phyloP scores from a whole-genome alignment of 805 yeast genomes.

The Candida morakotiae region DNA sequence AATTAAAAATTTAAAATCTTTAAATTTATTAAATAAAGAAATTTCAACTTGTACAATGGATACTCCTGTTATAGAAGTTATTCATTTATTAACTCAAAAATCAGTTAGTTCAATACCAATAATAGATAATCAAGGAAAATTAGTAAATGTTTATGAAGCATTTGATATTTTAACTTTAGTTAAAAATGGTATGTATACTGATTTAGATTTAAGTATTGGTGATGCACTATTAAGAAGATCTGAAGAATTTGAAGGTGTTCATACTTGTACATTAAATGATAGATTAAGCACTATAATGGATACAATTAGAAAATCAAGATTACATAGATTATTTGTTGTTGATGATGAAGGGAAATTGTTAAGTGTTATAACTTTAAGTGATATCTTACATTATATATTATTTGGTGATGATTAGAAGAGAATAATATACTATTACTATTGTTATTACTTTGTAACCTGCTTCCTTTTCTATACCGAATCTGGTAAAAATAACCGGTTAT shows the following conservation, averaged over 20 bases:
- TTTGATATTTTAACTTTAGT: conserved; percentile 90
- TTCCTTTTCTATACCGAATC: background rate
- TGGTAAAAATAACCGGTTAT: background rate
- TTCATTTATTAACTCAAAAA: conserved; percentile 69
- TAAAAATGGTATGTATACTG: conserved; percentile 91
- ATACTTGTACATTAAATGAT: conserved; percentile 88
- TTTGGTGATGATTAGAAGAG: conserved; percentile 49
- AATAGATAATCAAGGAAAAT: conserved; percentile 63
- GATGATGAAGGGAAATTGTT: conserved; percentile 73
- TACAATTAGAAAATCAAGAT: conserved; percentile 83
- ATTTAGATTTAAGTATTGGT: conserved; percentile 86
- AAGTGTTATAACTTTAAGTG: conserved; percentile 89
- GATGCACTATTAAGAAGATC: conserved; percentile 92
- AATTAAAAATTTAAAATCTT: conserved; percentile 62
- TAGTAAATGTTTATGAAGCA: conserved; percentile 91
- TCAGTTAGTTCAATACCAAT: conserved; percentile 94
- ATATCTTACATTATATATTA: conserved; percentile 78
- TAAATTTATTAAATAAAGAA: conserved; percentile 42
- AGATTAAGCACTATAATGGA: conserved; percentile 86
- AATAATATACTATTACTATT: background rate
- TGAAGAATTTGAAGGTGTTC: conserved; percentile 96
- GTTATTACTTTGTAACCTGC: too few species aligned
- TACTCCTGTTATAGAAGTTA: conserved; percentile 92
- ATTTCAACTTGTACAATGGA: conserved; percentile 82
- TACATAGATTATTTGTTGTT: conserved; percentile 89